These are phyloP conservation scores for Pseudozyma hubeiensis DNA, from an alignment of 1,284 basidiomycete species.

Conservation along the genomic window DNA sequence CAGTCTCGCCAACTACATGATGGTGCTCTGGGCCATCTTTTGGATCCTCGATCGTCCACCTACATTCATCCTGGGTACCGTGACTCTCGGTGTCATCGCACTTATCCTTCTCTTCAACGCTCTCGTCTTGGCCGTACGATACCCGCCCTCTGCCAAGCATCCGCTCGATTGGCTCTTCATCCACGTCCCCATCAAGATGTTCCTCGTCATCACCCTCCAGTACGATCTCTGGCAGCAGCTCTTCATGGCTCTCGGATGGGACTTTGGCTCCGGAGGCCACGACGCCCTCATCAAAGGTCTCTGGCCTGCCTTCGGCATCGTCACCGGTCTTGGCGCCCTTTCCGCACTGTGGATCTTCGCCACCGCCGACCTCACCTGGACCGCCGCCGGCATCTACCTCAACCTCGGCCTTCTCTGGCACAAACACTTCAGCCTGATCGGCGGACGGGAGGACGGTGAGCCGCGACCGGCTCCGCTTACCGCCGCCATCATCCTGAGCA, in stretches of 20 bases:
- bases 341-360: constrained; percentile 62
- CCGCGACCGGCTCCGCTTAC: constrained; percentile 52
- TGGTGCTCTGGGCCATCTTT: constrained; percentile 84
- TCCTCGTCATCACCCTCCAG: constrained; percentile 71
- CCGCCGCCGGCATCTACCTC: constrained; percentile 54
- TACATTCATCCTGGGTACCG: constrained; percentile 54
- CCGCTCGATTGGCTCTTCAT: constrained; percentile 72
- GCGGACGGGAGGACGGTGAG: constrained; percentile 39
- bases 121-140: constrained; percentile 51
- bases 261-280: constrained; percentile 52
- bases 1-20: constrained; percentile 82
- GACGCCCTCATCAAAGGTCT: constrained; percentile 40
- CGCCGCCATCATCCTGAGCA: constrained; percentile 54
- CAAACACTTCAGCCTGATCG: constrained; percentile 46
- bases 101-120: constrained; percentile 57
- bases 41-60: constrained; percentile 74
- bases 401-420: constrained; percentile 57
- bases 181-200: constrained; percentile 71
- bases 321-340: constrained; percentile 47
- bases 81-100: constrained; percentile 47
- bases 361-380: constrained; percentile 57
- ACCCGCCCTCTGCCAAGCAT: constrained; percentile 67
- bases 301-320: constrained; percentile 59
- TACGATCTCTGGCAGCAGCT: constrained; percentile 71
- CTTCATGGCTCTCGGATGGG: constrained; percentile 71